Base-by-base conservation (phyloP, 106 monocot genomes). In the Narthecium ossifragum region DNA sequence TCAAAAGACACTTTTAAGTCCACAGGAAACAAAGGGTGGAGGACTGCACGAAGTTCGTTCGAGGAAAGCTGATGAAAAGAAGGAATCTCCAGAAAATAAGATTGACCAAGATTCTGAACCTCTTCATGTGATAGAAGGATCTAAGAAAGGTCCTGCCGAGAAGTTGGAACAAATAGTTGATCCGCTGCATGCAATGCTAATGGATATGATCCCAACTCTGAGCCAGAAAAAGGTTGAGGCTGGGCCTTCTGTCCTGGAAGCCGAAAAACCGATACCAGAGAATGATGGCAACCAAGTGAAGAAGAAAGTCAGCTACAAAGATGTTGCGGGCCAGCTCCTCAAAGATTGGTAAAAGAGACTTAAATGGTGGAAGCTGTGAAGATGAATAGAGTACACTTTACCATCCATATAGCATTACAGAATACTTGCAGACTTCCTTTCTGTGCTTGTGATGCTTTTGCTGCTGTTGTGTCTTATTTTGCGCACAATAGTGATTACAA, bases 241-340 rank as follows among this genome's bases (percentile, higher is more conserved):
- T 11, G 43, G 20, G 23, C 29, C 24, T 15, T 14, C 70, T 4
- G 5, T 8, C 12, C 24, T 8, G 0, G 31, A 60, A 17, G 55
- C 13, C 15, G 41, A 71, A 62, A 78, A 75, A 50, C 8, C 48
- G 17, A 26, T 30, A 15, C 38, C 22, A 20, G 66, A 60, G 30
- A 25, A 56, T 7, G 66, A 52, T 51, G n/a, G 27, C 4, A 60
- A 51, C n/a, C 55, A 63, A 1, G 70, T 32, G 58, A 99, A 99
- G 68, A 83, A 80, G 70, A 98, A 88, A 49, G 98, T 91, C 1
- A 99, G 98, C 45, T 91, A 91, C 61, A 99, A 91, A 65, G 87
- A 99, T 55, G 70, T 82, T 26, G 98, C 91, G 14, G 62, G 51
- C 17, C 25, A 85, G 37, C 77, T 99, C 3, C 82, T 99, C 31